Percentiles rank a stretch among this genome's conserved stretches.
Evolutionary conservation across 2,329 filamentous ascomycete species (phyloP).

Genomic region (Alternaria arborescens): DNA sequence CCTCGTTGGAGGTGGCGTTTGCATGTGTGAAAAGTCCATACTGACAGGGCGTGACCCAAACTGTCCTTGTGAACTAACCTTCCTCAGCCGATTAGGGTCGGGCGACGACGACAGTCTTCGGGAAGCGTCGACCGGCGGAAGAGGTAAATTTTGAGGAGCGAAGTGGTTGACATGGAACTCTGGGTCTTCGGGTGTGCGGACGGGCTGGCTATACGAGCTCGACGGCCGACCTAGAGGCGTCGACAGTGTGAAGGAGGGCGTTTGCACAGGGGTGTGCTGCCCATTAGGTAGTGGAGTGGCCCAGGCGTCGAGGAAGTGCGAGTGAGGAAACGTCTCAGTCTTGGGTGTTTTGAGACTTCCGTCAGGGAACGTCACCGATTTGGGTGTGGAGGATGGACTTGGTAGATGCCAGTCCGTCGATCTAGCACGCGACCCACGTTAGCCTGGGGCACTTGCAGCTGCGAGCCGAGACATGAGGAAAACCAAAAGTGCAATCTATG

Average conservation of each 20-base stretch:
- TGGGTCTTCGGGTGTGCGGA: constrained; percentile 50
- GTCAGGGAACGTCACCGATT: constrained; percentile 53
- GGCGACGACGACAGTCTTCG: constrained; percentile 68
- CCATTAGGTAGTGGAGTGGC: constrained; percentile 55
- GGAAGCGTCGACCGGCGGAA: constrained; percentile 69
- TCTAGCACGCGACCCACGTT: constrained; percentile 49
- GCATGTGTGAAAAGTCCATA: constrained; percentile 61
- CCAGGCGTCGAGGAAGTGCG: constrained; percentile 62
- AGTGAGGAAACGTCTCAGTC: constrained; percentile 50
- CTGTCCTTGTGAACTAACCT: constrained; percentile 22
- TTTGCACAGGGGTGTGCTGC: constrained; percentile 53
- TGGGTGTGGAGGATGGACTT: constrained; percentile 60
- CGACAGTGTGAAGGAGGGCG: constrained; percentile 51
- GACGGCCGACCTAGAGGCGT: constrained; percentile 47
- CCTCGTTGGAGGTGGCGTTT: constrained; percentile 69
- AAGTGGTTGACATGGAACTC: constrained; percentile 70
- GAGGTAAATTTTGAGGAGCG: constrained; percentile 62
- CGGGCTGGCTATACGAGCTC: constrained; percentile 47
- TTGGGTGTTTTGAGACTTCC: constrained; percentile 56
- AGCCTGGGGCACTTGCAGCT: constrained; percentile 43
- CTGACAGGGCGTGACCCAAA: constrained; percentile 35
- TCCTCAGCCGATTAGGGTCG: constrained; percentile 47
- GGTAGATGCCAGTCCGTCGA: constrained; percentile 59
- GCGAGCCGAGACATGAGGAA: constrained; percentile 13
- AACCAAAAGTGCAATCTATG: constrained; percentile 19